Conservation (phyloP, 345 rosid genomes). For the Eucalyptus cloeziana region DNA sequence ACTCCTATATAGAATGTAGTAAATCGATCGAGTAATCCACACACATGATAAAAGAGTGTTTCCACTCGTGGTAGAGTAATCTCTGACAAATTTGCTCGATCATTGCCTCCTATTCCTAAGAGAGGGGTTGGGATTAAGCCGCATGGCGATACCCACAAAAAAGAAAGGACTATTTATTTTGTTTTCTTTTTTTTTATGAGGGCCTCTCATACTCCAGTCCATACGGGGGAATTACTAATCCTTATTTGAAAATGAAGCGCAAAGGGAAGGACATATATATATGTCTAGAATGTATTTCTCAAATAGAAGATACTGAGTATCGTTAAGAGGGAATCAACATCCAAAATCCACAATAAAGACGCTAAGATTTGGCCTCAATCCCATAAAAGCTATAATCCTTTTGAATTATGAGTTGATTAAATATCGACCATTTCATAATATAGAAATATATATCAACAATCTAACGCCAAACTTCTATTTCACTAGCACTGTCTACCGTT, state of each 20-base stretch:
- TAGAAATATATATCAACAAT: not conserved
- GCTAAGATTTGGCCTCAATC: not conserved
- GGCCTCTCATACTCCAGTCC: not conserved
- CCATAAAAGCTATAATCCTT: not conserved
- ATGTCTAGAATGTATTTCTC: not conserved
- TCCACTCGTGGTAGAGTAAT: accelerated
- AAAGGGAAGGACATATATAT: not conserved
- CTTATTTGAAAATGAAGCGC: not conserved
- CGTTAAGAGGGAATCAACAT: not conserved
- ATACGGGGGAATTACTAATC: not conserved
- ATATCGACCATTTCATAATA: not conserved
- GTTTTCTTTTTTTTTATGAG: not conserved
- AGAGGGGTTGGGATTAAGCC: not conserved
- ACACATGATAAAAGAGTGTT: not conserved
- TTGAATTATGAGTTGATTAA: not conserved
- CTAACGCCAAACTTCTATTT: not conserved
- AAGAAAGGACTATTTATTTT: too few relatives aligned
- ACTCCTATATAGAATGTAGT: not conserved
- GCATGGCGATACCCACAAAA: not conserved
- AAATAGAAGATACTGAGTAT: not conserved
- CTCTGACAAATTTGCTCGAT: not conserved
- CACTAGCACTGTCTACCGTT: not conserved
- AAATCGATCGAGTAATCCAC: not conserved
- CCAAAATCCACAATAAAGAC: not conserved
- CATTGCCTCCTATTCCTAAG: not conserved